Percentiles rank a stretch among this genome's conserved stretches.
Conservation (phyloP, 2,329 filamentous ascomycete species). For the Akanthomyces dipterigenus region DNA sequence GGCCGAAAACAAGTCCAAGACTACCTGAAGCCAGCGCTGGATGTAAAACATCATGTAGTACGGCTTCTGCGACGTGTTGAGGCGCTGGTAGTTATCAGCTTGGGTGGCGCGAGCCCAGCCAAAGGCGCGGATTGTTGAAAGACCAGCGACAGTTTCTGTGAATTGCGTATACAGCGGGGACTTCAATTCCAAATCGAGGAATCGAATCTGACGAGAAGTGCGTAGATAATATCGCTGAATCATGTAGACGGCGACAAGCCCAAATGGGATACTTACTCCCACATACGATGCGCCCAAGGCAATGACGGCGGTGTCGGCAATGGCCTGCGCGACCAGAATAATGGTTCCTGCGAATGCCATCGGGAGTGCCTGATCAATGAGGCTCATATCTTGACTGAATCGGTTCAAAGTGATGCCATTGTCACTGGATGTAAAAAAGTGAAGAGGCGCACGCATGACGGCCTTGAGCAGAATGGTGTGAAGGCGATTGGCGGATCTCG, state of each 20-base stretch:
- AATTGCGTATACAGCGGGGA: slow-evolving; percentile 38
- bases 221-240: slow-evolving; percentile 48
- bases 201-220: slow-evolving; percentile 47
- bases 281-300: slow-evolving; percentile 32
- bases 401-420: slow-evolving; percentile 35
- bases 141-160: slow-evolving; percentile 35
- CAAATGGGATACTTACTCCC: slow-evolving; percentile 34
- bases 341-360: slow-evolving; percentile 24
- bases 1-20: slow-evolving; percentile 45
- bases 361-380: slow-evolving; percentile 34
- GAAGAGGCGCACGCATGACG: slow-evolving; percentile 29
- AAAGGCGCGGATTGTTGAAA: slow-evolving; percentile 32
- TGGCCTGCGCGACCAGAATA: slow-evolving; percentile 14
- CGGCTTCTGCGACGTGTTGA: slow-evolving; percentile 44
- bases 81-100: slow-evolving; percentile 27
- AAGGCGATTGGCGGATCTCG: slow-evolving; percentile 19
- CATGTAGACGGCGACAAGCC: slow-evolving; percentile 33
- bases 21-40: slow-evolving; percentile 46
- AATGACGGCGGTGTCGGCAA: slow-evolving; percentile 27
- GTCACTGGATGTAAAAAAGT: slow-evolving; percentile 35
- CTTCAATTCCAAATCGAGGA: slow-evolving; percentile 38
- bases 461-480: slow-evolving; percentile 19
- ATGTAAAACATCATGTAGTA: slow-evolving; percentile 46
- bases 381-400: slow-evolving; percentile 37
- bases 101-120: slow-evolving; percentile 31